phyloP scores from a whole-genome alignment of 192 early-diverging fungal genomes.

The Spizellomyces punctatus region DNA sequence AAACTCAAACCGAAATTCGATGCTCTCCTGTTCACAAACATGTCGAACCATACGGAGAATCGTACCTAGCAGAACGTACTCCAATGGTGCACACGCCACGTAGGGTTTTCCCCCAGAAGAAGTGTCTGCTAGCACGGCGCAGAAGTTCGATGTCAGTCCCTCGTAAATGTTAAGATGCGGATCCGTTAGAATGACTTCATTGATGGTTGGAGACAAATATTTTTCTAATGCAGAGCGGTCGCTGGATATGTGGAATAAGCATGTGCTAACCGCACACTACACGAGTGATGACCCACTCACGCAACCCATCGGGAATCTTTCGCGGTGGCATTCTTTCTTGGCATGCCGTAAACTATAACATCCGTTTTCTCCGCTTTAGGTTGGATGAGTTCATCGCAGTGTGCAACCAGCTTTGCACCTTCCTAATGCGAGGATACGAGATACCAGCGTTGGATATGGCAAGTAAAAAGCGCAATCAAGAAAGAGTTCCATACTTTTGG shows the following conservation, averaged over 20 bases:
- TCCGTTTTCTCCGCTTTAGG: conserved; percentile 30
- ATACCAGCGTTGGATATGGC: neutral
- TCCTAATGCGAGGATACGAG: neutral
- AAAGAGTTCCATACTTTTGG: conserved; percentile 37
- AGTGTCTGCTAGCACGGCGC: conserved; percentile 41
- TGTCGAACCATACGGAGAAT: conserved; percentile 61
- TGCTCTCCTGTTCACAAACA: conserved; percentile 56
- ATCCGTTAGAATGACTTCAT: conserved; percentile 66
- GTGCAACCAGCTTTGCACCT: neutral
- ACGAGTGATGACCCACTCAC: conserved; percentile 50
- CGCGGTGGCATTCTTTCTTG: conserved; percentile 52
- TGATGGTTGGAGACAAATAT: conserved; percentile 43
- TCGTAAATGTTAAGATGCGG: conserved; percentile 62
- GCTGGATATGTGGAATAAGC: conserved; percentile 40
- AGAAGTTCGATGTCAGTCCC: conserved; percentile 74
- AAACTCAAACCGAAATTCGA: conserved; percentile 55
- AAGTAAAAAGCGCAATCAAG: neutral
- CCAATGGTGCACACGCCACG: conserved; percentile 56
- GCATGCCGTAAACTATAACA: conserved; percentile 57
- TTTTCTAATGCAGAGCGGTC: conserved; percentile 54
- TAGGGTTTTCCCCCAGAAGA: conserved; percentile 30
- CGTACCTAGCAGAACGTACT: conserved; percentile 64
- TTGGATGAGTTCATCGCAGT: conserved; percentile 4
- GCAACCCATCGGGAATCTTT: conserved; percentile 77
- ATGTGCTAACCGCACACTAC: conserved; percentile 45